Conservation (phyloP, 129 eudicot species). For the Lactuca sativa region DNA sequence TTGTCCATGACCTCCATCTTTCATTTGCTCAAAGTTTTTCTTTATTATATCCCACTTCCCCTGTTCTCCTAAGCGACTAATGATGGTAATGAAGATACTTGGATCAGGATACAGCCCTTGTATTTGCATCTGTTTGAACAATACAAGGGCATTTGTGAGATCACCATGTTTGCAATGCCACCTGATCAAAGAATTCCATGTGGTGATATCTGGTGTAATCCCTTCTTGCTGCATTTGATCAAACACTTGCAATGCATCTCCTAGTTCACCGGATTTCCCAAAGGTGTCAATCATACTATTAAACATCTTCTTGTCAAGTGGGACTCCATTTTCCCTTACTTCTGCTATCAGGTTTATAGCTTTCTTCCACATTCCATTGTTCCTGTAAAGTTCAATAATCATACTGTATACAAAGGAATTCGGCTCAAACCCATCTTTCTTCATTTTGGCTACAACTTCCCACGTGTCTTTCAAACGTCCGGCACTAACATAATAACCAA, state of each 20-base stretch:
- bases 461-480: conserved; percentile 74
- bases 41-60: conserved; percentile 78
- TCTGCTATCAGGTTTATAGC: conserved; percentile 59
- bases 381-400: conserved; percentile 75
- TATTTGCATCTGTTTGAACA: conserved; percentile 70
- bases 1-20: conserved; percentile 47
- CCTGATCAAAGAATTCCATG: conserved; percentile 82
- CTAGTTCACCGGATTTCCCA: conserved; percentile 74
- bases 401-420: conserved; percentile 67
- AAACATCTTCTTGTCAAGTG: conserved; percentile 50
- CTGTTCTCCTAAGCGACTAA: conserved; percentile 71
- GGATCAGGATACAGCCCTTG: conserved; percentile 92
- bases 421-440: conserved; percentile 49
- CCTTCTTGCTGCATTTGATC: conserved; percentile 67
- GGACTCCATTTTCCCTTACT: conserved; percentile 50
- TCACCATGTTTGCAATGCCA: conserved; percentile 82
- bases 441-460: conserved; percentile 68
- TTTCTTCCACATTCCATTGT: conserved; percentile 95
- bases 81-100: conserved; percentile 59
- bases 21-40: conserved; percentile 60
- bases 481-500: conserved; percentile 59
- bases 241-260: conserved; percentile 58
- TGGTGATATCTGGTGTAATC: conserved; percentile 62
- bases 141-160: conserved; percentile 43
- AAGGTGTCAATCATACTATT: conserved; percentile 73